Base-by-base conservation (phyloP, 2,329 filamentous ascomycete species). In the Rutstroemia sydowiana region DNA sequence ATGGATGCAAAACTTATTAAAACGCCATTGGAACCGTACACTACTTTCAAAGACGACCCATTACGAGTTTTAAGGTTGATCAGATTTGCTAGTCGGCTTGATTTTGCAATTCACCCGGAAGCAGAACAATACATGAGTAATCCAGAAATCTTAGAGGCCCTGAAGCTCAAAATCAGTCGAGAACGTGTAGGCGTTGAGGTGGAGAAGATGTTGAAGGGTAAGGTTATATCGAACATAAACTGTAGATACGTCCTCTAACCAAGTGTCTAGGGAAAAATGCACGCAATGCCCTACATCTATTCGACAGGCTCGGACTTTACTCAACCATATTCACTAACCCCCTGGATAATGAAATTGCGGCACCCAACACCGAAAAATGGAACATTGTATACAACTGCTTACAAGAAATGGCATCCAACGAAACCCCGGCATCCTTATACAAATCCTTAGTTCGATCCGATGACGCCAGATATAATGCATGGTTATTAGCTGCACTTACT, bases 11-110 rank as follows among this genome's bases (percentile, higher is more conserved):
- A 80, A 55, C 72, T 91, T 45, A 90, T 98, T 58, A 79, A 86
- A 49, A 97, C 93, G 3, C 92, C 92, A 0, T 71, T 97, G 39
- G 85, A 90, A 48, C 91, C 92, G 21, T 83, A 88, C 48, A 87
- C 95, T 66, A 98, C 92, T 0, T 97, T 98, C 70, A 89, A 84
- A 67, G 92, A 97, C 65, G 92, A 97, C 63, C 93, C 93, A 11
- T 73, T 98, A 21, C 79, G 93, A 16, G 87, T 97, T 3, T 72
- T 97, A 55, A 81, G 92, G 44, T 74, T 97, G 48, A 86, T 98
- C 45, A 82, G 93, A 51, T 97, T 98, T 70, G 88, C 92, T 4
- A 95, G 88, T 63, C 79, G 91, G 18, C 75, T 97, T 7, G 76
- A 78, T 42, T 98, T 95, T 65, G 72, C 69, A 9, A 95, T 98